Evolutionary conservation across 495 filamentous ascomycete genomes (phyloP), one percentile per base, ranked within the genome.

Genomic region (Talaromyces proteolyticus): DNA sequence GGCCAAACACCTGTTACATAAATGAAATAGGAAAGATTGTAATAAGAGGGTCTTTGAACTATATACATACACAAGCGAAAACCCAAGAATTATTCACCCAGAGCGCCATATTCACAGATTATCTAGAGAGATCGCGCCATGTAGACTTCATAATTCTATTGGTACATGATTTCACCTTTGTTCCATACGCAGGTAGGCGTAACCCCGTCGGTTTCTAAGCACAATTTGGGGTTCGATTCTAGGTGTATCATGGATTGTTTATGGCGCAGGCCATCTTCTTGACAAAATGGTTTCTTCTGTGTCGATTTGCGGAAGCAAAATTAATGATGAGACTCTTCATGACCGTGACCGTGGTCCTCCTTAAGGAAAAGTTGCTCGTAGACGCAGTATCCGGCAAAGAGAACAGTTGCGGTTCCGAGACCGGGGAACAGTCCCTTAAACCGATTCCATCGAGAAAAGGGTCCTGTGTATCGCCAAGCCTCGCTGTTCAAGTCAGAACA

Each of bases 401-500:
- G 91, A 41, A 92, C 92, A 7, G 84, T 86, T 4, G 90, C 93
- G 53, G 89, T 93, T 41, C 93, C 94, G 44, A 98, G 73, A 43
- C 93, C 93, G 23, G 93, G 93, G 68, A 98, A 86, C 48, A 82
- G 72, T 49, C 80, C 73, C 68, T 80, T 87, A 75, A 96, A 95
- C 19, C 93, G 88, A 73, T 94, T 92, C 66, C 69, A 87, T 47
- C 92, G 80, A 50, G 82, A 84, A 78, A 96, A 97, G 38, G 82
- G 85, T 56, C 91, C 94, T 42, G 81, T 82, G 74, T 94, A 96
- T 59, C 93, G 83, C 93, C 93, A 98, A 63, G 86, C 75, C 70
- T 98, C 93, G 53, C 93, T 98, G 65, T 19, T 18, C 3, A 21
- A 20, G 37, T 14, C 45, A 49, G 47, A 29, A 17, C 21, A 14